Evolutionary conservation across 441 rosid genomes (phyloP).

Genomic region (Pelargonium citronellum): DNA sequence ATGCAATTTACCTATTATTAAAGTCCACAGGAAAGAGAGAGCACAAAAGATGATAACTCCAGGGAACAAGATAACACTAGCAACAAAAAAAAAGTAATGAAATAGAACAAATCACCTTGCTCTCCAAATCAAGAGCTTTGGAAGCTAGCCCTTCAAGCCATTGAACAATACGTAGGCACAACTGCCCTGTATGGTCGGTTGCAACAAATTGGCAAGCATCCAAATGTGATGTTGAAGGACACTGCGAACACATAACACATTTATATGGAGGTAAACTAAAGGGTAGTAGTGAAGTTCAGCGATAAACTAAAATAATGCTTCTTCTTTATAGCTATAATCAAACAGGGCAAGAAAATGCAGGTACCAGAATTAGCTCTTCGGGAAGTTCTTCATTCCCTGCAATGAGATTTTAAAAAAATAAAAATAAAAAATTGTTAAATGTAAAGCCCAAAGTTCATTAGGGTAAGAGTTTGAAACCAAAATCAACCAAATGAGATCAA

Average conservation of each 20-base stretch:
- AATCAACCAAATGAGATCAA: constrained; percentile 7
- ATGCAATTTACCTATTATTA: background rate
- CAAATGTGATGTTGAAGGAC: constrained; percentile 90
- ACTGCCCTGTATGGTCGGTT: constrained; percentile 81
- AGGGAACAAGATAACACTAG: constrained; percentile 12
- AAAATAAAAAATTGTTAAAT: constrained; percentile 16
- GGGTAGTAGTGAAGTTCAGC: constrained; percentile 6
- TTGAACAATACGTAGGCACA: constrained; percentile 87
- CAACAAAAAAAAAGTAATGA: background rate
- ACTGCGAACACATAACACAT: constrained; percentile 39
- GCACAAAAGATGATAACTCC: constrained; percentile 4
- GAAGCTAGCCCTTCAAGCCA: constrained; percentile 98
- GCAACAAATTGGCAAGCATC: constrained; percentile 88
- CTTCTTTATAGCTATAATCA: background rate
- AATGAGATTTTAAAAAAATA: constrained; percentile 23
- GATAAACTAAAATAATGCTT: background rate
- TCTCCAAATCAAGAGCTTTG: constrained; percentile 87
- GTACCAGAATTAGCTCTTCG: constrained; percentile 60
- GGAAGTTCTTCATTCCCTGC: constrained; percentile 81
- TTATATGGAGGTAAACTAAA: constrained; percentile 19
- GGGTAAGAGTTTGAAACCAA: constrained; percentile 8
- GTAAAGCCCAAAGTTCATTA: constrained; percentile 15
- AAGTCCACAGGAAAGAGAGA: background rate
- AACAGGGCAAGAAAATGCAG: constrained; percentile 14
- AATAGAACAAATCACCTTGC: constrained; percentile 50